These are phyloP conservation scores for Lepidium sativum DNA, from an alignment of 345 rosid species.

Conservation along the genomic window DNA sequence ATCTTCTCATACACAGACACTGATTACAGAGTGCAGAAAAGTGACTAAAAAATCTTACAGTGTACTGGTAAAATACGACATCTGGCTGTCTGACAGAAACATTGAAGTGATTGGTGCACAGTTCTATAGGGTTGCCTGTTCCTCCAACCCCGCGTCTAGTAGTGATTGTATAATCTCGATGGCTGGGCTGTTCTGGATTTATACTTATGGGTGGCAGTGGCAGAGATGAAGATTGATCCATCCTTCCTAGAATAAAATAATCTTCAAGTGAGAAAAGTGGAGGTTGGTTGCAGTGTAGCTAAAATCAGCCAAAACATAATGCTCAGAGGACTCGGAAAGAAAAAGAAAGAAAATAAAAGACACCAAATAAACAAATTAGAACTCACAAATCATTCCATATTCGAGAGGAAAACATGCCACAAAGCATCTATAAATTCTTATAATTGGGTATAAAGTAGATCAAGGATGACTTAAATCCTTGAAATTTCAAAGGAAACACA, in stretches of 20 bases:
- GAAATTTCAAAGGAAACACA: not conserved
- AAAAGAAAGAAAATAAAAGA: not conserved
- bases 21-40: not conserved
- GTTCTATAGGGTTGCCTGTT: conserved; percentile 35
- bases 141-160: conserved; percentile 48
- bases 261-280: not conserved
- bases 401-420: not conserved
- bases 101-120: conserved; percentile 68
- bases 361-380: not conserved
- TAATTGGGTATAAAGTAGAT: not conserved
- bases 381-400: not conserved
- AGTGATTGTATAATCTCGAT: conserved; percentile 40
- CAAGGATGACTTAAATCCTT: not conserved
- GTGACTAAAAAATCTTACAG: conserved; percentile 38
- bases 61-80: conserved; percentile 69
- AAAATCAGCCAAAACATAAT: not conserved
- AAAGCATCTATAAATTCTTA: not conserved
- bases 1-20: not conserved
- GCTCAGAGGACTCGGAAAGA: not conserved
- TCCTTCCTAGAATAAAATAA: conserved; percentile 17
- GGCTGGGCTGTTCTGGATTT: conserved; percentile 23
- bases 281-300: not conserved
- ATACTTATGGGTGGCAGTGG: conserved; percentile 26
- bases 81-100: conserved; percentile 44
- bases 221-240: conserved; percentile 38